Base-by-base conservation (phyloP, 176 grass and related monocot species). In the Puccinellia tenuiflora region DNA sequence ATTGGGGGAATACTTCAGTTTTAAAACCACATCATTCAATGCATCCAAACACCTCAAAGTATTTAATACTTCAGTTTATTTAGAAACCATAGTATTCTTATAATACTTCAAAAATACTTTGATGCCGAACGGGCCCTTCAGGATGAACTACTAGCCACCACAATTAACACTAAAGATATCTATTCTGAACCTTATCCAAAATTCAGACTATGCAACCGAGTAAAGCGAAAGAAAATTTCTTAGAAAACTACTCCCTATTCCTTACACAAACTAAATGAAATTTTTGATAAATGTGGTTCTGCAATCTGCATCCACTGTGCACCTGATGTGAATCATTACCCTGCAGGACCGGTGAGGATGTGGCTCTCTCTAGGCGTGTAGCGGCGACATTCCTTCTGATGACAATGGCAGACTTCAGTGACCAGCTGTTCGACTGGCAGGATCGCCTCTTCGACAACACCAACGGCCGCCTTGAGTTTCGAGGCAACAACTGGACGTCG, bases 351-450 rank as follows among this genome's bases (percentile, higher is more conserved):
- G 78, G 89, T 38, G 89, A 97, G 16, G 86, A 85, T 18, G 90
- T 96, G 46, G 46, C 81, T 8, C 63, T 96, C 50, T 90, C 93
- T n/a, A 86, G 90, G 75, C 84, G 93, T 35, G 31, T 92, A 11
- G 83, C 81, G 0, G 93, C 90, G 0, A 61, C 69, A 6, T 96
- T 96, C 63, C 68, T 96, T 9, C 21, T 96, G 54, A 92, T 96
- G 90, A 89, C 94, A 89, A 85, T 96, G 59, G 90, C 85, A 1
- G 93, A 96, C 62, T 92, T 91, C 80, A 90, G 90, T 1, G 93
- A 96, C 66, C 93, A 96, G 88, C 70, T 85, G 18, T 88, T 88
- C 55, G 90, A 92, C 72, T 96, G 86, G 85, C 93, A 96, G 75
- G 93, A 96, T 80, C 85, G 85, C 34, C 78, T 96, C 22, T 96